Conservation (phyloP, 2,329 filamentous ascomycete genomes). For the Xylaria sp. region DNA sequence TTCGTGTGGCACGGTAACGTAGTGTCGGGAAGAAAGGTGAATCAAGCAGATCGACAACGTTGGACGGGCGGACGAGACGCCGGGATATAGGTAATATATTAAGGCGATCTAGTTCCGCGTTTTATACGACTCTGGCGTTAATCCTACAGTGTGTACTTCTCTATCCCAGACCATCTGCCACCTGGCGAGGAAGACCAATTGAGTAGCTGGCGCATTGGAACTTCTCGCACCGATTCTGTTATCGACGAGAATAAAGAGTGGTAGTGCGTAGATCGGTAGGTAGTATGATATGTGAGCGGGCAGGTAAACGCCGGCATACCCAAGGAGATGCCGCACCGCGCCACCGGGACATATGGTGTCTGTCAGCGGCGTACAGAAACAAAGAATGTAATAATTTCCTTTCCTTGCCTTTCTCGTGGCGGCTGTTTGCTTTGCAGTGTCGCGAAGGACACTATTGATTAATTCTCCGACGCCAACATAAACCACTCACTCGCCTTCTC, state of each 20-base stretch:
- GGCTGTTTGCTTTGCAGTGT: background rate
- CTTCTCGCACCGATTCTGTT: background rate
- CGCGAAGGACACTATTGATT: background rate
- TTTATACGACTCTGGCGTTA: background rate
- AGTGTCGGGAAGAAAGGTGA: constrained; percentile 5
- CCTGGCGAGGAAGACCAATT: too few relatives aligned
- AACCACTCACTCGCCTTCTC: background rate
- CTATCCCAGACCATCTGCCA: background rate
- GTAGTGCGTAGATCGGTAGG: background rate
- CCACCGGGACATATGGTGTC: background rate
- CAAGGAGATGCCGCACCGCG: background rate
- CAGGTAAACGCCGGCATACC: background rate
- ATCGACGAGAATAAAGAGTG: background rate
- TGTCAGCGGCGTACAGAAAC: constrained; percentile 1
- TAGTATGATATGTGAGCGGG: background rate
- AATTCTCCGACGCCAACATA: background rate
- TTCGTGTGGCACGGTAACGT: constrained; percentile 2
- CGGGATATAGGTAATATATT: background rate
- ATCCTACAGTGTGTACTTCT: background rate
- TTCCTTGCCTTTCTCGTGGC: background rate
- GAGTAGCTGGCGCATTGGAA: background rate
- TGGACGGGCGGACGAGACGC: background rate
- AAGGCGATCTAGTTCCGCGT: background rate
- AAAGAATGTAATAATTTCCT: background rate
- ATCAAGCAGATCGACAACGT: background rate